phyloP scores from a whole-genome alignment of 2,329 filamentous ascomycete genomes.

The Phialemoniopsis sp. region DNA sequence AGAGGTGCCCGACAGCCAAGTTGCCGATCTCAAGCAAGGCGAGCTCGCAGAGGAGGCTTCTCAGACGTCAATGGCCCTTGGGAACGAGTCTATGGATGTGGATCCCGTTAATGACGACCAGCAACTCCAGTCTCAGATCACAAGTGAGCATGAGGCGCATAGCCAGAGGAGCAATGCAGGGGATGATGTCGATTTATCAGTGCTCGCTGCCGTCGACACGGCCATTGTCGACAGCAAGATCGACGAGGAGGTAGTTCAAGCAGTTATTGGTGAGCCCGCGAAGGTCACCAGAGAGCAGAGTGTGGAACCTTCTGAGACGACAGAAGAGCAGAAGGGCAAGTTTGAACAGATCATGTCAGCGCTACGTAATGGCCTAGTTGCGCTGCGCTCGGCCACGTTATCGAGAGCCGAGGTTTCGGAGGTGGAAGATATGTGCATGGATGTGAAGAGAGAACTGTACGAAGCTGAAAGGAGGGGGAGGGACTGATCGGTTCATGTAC shows the following conservation, averaged over 20 bases:
- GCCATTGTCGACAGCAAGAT: too few species aligned
- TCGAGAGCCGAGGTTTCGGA: slow-evolving; percentile 62
- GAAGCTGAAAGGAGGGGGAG: slow-evolving; percentile 61
- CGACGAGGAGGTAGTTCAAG: too few species aligned
- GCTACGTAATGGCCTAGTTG: slow-evolving; percentile 52
- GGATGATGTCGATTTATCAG: too few species aligned
- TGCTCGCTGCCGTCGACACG: too few species aligned
- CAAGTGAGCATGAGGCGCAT: slow-evolving; percentile 11
- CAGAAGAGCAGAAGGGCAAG: slow-evolving; percentile 27
- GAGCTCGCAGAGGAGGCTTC: too few species aligned
- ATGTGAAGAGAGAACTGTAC: slow-evolving; percentile 70
- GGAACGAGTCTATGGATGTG: slow-evolving; percentile 9
- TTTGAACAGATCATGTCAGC: slow-evolving; percentile 47
- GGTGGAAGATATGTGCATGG: slow-evolving; percentile 75
- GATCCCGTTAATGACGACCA: slow-evolving; percentile 13
- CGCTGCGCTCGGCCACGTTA: slow-evolving; percentile 56
- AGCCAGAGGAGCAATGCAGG: slow-evolving; percentile 11
- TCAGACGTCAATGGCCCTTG: background rate
- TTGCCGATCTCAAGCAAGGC: background rate
- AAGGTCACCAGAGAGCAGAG: too few species aligned
- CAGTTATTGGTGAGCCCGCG: too few species aligned
- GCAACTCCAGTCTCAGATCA: slow-evolving; percentile 23
- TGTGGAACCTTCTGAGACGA: slow-evolving; percentile 8
- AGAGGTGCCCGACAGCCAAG: slow-evolving; percentile 16
- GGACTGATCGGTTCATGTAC: slow-evolving; percentile 8